Base-by-base conservation (phyloP, 352 stramenopile species). In the Pythium scleroteichum region DNA sequence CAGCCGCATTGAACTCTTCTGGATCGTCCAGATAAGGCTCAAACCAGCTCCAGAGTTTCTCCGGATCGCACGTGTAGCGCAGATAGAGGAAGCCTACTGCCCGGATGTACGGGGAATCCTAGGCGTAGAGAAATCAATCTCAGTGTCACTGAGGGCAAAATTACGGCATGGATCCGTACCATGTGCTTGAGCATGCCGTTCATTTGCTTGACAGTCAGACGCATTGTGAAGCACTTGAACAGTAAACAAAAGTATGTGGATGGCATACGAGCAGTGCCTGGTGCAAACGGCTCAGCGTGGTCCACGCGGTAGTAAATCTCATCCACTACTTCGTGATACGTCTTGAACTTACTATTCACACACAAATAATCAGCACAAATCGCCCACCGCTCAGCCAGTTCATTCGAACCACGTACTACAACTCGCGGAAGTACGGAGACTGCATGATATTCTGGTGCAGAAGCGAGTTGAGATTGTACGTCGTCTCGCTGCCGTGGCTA, bases 61-160 rank as follows among this genome's bases (percentile, higher is more conserved):
- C 83, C 0, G 97, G 96, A 33, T 98, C 87, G 59, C 85, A 96
- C 16, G 93, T 94, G 77, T 98, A 99, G 32, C 97, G 82, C 17
- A 99, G 80, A 64, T 99, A 99, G n/a, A 99, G 76, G 68, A 99
- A 99, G 0, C 96, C 97, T 22, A 99, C 81, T 3, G 85, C 95
- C 24, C 97, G 92, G 63, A 99, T 98, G 71, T 98, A 99, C 4
- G 95, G 93, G 22, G 90, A 98, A 70, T 99, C 97, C 70, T 96
- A 54, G 26, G 4, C 33, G 7, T 8, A 49, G 20, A 55, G 8
- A 27, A 29, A 8, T 0, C 44, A 26, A 7, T 3, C 4, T 46
- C 12, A 27, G 8, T 20, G 4, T n/a, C 16, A 48, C 13, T 20
- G 16, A 8, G 4, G 19, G 24, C 39, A n/a, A 2, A 26, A 19